phyloP scores from a whole-genome alignment of 495 filamentous ascomycete genomes.

The Tricharina praecox region DNA sequence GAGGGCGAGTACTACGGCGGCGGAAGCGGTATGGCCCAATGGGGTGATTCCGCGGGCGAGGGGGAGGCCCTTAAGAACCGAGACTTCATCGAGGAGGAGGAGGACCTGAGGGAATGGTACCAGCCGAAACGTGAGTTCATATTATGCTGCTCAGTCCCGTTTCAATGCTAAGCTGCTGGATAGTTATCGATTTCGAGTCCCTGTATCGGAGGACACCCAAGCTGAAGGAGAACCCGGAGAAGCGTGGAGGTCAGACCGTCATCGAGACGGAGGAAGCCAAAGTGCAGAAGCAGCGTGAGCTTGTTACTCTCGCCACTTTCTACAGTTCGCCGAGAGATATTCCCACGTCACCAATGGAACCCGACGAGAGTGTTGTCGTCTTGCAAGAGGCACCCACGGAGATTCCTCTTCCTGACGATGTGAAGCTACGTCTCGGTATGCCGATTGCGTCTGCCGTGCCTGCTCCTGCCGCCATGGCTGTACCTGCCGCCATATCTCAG shows the following conservation, averaged over 20 bases:
- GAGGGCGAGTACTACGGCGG: conserved; percentile 27
- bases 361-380: conserved; percentile 13
- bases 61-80: conserved; percentile 26
- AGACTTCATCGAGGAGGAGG: conserved; percentile 26
- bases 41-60: conserved; percentile 24
- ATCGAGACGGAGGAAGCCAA: conserved; percentile 23
- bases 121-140: conserved; percentile 22
- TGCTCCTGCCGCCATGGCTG: conserved; percentile 11
- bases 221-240: conserved; percentile 15
- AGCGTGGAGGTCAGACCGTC: conserved; percentile 20
- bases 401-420: conserved; percentile 23
- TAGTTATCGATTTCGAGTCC: conserved; percentile 23
- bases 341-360: conserved; percentile 24
- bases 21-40: conserved; percentile 22
- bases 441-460: not conserved
- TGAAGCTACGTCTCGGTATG: conserved; percentile 13
- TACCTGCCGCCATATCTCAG: conserved; percentile 11
- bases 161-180: conserved; percentile 7
- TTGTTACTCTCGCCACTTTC: conserved; percentile 21
- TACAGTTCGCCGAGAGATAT: conserved; percentile 22
- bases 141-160: too few species aligned
- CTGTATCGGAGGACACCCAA: conserved; percentile 16
- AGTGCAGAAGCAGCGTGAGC: conserved; percentile 22
- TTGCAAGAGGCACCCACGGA: conserved; percentile 9
- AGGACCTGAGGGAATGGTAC: conserved; percentile 26